Base-by-base conservation (phyloP, 1,284 basidiomycete genomes). In the Athelia sp. region DNA sequence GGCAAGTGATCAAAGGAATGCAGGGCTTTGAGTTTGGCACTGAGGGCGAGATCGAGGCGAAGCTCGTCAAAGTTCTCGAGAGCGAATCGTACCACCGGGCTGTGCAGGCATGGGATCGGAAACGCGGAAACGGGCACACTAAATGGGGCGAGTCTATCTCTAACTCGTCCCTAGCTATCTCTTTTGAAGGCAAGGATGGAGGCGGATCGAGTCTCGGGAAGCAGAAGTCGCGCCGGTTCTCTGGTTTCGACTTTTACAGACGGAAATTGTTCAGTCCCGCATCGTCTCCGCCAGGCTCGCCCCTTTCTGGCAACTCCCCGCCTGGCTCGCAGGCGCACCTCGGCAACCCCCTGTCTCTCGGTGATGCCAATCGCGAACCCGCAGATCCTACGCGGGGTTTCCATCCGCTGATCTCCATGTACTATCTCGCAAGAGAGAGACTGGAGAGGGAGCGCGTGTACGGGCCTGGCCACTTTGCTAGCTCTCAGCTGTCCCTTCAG, bases 1-100 rank as follows among this genome's bases (percentile, higher is more conserved):
- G 77, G 24, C 79, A 84, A 40, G 91, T 99, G 44, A 82, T 99
- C 64, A 79, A 81, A 49, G 87, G 88, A 49, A 98, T 99, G 96
- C 85, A 87, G 43, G 96, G 96, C 1, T 98, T 99, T 69, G 95
- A 98, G 61, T 98, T 99, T 58, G 97, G 96, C 4, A 75, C 87
- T 0, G 84, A 90, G 31, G 87, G 91, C 10, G 87, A 95, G 19
- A 93, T 98, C 52, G 85, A 92, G 62, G 73, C 75, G 32, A 84
- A 79, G 59, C 77, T 98, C 3, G 62, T 79, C 26, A 76, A 82
- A 3, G 78, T 98, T 18, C 78, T 98, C 19, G 81, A 83, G 54
- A 87, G 86, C 2, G 93, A 98, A 23, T 65, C 71, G 1, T 99
- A 98, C 64, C 69, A 77, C 17, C 76, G 81, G 0, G 83, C 90